phyloP scores from a whole-genome alignment of 31 red algal genomes.

The Bonnemaisonia californica region DNA sequence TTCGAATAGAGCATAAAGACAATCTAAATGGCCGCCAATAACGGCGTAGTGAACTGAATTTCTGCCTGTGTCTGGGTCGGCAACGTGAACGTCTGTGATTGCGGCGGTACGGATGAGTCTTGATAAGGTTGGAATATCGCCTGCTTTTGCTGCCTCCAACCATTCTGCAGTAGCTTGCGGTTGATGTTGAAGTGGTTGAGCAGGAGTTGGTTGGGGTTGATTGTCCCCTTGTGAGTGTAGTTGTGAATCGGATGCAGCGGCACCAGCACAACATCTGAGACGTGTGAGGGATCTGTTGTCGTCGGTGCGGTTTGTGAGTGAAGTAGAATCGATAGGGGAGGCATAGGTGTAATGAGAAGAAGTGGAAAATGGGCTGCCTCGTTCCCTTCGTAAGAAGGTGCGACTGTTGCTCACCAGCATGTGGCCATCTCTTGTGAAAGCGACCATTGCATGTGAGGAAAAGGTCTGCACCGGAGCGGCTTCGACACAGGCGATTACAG shows the following conservation, averaged over 20 bases:
- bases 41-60: slow-evolving; percentile 18
- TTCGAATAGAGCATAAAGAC: slow-evolving; percentile 16
- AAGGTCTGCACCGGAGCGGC: background rate
- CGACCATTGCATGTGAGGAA: background rate
- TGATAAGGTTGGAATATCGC: slow-evolving; percentile 9
- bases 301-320: background rate
- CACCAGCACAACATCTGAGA: background rate
- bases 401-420: background rate
- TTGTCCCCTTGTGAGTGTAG: background rate
- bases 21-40: background rate
- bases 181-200: background rate
- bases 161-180: background rate
- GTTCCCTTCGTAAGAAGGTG: background rate
- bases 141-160: background rate
- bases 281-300: background rate
- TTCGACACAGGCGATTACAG: background rate
- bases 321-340: background rate
- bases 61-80: background rate
- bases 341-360: background rate
- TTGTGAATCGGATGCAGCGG: background rate
- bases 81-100: background rate
- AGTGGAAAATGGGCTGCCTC: background rate
- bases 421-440: background rate
- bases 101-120: slow-evolving; percentile 1
- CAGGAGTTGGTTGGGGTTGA: background rate